Evolutionary conservation across 2,329 filamentous ascomycete species (phyloP).

Genomic region (Macrophomina phaseolina): DNA sequence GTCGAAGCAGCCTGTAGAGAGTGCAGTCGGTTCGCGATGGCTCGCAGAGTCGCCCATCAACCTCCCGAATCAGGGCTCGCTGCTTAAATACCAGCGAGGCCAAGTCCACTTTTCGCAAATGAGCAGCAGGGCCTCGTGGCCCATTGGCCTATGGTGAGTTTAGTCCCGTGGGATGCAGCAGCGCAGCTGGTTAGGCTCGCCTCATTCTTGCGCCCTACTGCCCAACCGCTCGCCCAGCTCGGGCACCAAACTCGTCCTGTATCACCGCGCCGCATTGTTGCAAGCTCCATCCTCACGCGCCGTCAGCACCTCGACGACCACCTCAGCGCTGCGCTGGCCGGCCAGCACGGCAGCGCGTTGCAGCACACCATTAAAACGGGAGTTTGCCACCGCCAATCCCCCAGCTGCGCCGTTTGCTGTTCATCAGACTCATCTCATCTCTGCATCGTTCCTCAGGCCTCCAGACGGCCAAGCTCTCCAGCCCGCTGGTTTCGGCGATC

Average conservation of each 20-base stretch:
- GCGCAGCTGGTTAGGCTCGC: conserved; percentile 20
- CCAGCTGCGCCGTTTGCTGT: conserved; percentile 25
- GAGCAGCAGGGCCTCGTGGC: conserved; percentile 4
- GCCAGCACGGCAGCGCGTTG: conserved; percentile 1
- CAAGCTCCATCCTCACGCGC: conserved; percentile 18
- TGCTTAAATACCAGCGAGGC: conserved; percentile 25
- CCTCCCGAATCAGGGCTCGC: conserved; percentile 26
- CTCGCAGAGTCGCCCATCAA: conserved; percentile 20
- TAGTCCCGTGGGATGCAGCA: neutral
- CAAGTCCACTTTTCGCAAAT: conserved; percentile 26
- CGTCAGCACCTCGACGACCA: conserved; percentile 11
- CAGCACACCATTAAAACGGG: conserved; percentile 17
- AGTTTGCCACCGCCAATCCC: conserved; percentile 25
- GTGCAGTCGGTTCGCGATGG: conserved; percentile 24
- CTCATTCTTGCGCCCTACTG: conserved; percentile 24
- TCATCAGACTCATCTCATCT: neutral
- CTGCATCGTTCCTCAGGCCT: conserved; percentile 12
- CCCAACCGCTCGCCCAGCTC: conserved; percentile 24
- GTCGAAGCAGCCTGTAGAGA: conserved; percentile 21
- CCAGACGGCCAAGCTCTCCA: conserved; percentile 14
- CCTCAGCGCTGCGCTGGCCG: conserved; percentile 25
- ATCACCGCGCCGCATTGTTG: conserved; percentile 10
- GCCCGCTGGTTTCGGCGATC: conserved; percentile 8
- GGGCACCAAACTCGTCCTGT: conserved; percentile 11
- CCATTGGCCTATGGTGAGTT: conserved; percentile 17